Conservation (phyloP, 108 stramenopile species). For the Nitzschia sp. region DNA sequence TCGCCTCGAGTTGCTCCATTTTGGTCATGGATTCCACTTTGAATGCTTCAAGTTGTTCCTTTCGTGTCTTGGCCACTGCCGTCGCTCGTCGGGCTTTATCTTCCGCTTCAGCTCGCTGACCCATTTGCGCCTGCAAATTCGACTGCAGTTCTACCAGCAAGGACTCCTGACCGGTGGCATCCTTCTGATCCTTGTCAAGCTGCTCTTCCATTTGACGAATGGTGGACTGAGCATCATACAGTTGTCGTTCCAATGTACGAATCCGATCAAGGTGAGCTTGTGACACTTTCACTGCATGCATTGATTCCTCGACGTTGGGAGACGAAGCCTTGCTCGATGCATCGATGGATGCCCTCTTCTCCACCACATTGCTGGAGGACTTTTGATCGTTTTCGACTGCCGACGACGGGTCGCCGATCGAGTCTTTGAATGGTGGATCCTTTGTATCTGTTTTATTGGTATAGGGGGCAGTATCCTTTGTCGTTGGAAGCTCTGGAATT, state of each 20-base stretch:
- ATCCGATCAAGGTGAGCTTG: too few species aligned
- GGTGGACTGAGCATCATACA: conserved; percentile 22
- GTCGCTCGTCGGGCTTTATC: conserved; percentile 30
- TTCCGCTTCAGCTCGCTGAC: conserved; percentile 43
- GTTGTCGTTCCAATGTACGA: conserved; percentile 13
- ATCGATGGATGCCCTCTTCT: too few species aligned
- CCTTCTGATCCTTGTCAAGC: conserved; percentile 15
- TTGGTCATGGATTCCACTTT: conserved; percentile 21
- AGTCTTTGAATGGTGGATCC: too few species aligned
- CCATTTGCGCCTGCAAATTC: conserved; percentile 67
- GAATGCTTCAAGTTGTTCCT: conserved; percentile 30
- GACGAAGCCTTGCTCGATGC: too few species aligned
- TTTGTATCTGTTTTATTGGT: too few species aligned
- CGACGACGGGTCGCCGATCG: too few species aligned
- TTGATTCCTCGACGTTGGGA: too few species aligned
- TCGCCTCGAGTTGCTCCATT: conserved; percentile 10
- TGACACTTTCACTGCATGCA: too few species aligned
- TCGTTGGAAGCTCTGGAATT: too few species aligned
- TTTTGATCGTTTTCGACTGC: too few species aligned
- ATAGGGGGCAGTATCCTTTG: too few species aligned
- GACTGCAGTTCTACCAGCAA: conserved; percentile 64
- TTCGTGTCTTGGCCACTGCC: conserved; percentile 20
- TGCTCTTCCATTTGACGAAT: conserved; percentile 25
- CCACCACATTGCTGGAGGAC: too few species aligned
- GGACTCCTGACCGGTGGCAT: conserved; percentile 18